Evolutionary conservation across 169 alveolate species (phyloP).

Genomic region (Eimeria sp.): DNA sequence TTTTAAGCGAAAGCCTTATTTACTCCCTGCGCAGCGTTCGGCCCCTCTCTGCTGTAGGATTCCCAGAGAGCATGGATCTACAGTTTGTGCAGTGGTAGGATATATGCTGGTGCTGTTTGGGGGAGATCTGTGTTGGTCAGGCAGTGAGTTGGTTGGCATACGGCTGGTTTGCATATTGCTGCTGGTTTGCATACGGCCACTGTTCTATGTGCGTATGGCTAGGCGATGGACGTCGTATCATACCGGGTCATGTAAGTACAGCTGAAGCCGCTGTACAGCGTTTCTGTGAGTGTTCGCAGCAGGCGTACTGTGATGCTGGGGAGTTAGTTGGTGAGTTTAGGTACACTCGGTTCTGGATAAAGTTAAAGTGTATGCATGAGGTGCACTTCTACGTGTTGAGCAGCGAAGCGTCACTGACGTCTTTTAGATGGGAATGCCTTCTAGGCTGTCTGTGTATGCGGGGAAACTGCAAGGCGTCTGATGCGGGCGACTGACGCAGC

Average conservation of each 20-base stretch:
- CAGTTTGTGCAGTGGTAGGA: background rate
- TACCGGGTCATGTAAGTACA: too few species aligned
- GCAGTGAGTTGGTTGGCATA: background rate
- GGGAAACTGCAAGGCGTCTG: background rate
- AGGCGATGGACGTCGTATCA: too few species aligned
- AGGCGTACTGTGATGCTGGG: background rate
- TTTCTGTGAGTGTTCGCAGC: background rate
- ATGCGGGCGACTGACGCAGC: background rate
- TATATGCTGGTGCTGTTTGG: background rate
- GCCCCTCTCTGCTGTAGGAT: background rate
- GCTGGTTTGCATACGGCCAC: too few species aligned
- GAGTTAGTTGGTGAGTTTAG: background rate
- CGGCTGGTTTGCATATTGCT: too few species aligned
- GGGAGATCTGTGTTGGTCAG: background rate
- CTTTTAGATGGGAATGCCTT: background rate
- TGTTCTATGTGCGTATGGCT: too few species aligned
- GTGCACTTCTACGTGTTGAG: too few species aligned
- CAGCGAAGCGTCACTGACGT: background rate
- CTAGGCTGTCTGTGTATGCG: background rate
- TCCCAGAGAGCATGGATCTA: background rate
- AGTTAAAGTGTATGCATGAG: background rate
- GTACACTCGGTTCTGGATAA: background rate
- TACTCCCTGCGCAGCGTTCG: background rate
- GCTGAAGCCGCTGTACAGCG: background rate
- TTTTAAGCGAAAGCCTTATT: background rate